A percentile compares a stretch with the other conserved stretches of the same genome.
Conservation (phyloP, 306 rosid genomes). For the Citrullus colocynthis region DNA sequence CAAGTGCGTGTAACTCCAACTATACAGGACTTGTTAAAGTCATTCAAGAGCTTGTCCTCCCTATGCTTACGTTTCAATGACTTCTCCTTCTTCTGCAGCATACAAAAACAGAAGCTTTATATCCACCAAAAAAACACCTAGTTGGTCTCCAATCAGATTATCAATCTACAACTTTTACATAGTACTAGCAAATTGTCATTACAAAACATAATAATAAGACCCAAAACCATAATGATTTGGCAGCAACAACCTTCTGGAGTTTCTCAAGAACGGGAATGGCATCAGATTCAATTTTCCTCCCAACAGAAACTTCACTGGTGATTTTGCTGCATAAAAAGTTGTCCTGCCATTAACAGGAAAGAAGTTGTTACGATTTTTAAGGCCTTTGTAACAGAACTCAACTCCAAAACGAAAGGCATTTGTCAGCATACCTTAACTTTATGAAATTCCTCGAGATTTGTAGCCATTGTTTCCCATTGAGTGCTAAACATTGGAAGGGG, state of each 20-base stretch:
- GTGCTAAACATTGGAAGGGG: slow-evolving; percentile 28
- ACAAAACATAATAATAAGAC: not conserved
- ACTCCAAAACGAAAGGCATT: not conserved
- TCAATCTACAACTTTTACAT: not conserved
- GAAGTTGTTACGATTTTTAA: not conserved
- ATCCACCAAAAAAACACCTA: not conserved
- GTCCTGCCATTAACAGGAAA: slow-evolving; percentile 45
- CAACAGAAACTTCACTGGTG: slow-evolving; percentile 28
- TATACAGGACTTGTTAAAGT: slow-evolving; percentile 12
- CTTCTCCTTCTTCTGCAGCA: slow-evolving; percentile 48
- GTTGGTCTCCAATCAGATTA: not conserved
- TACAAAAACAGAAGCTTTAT: slow-evolving; percentile 3
- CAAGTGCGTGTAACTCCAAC: slow-evolving; percentile 48
- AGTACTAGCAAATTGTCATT: not conserved
- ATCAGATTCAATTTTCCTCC: slow-evolving; percentile 40
- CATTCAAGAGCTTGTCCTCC: slow-evolving; percentile 30
- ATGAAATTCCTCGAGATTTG: slow-evolving; percentile 55
- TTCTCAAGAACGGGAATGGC: slow-evolving; percentile 62
- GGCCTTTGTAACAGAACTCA: not conserved
- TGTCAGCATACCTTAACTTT: slow-evolving; percentile 40
- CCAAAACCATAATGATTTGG: not conserved
- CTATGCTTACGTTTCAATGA: slow-evolving; percentile 37
- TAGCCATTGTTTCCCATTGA: slow-evolving; percentile 81
- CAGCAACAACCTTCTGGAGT: slow-evolving; percentile 38
- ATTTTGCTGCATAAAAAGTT: slow-evolving; percentile 43